These are phyloP conservation scores for Kondoa malvinella DNA, from an alignment of 768 basidiomycete species.

Conservation along the genomic window DNA sequence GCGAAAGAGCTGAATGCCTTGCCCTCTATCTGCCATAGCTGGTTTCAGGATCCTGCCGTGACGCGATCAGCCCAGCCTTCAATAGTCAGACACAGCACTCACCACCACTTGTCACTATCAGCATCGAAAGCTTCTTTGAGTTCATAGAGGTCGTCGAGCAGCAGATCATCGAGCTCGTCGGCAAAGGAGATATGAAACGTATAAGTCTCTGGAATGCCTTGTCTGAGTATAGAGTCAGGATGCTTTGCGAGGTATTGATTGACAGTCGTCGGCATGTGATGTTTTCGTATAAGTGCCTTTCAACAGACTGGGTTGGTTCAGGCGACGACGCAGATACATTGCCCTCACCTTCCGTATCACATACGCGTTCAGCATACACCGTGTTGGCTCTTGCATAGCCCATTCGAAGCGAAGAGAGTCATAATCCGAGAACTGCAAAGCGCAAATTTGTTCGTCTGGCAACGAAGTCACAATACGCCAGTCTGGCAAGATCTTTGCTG, in stretches of 20 bases:
- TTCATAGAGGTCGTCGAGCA: conserved; percentile 84
- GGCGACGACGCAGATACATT: not conserved
- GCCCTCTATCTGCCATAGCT: conserved; percentile 89
- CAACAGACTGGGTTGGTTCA: no score
- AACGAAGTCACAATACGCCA: not conserved
- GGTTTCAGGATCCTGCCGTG: conserved; percentile 96
- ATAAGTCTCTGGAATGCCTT: conserved; percentile 55
- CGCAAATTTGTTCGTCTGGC: not conserved
- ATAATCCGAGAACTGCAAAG: conserved; percentile 18
- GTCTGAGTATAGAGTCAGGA: conserved; percentile 42
- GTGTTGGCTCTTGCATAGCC: not conserved
- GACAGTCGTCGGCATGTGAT: conserved; percentile 63
- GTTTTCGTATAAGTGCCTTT: conserved; percentile 87
- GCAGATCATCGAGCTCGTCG: conserved; percentile 87
- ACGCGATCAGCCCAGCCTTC: no score
- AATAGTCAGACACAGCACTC: no score
- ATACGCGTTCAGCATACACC: conserved; percentile 10
- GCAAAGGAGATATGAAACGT: conserved; percentile 71
- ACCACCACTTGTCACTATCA: conserved; percentile 43
- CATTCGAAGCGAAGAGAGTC: conserved; percentile 14
- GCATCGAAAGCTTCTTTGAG: conserved; percentile 47
- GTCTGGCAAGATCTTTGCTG: not conserved
- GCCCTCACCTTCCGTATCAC: conserved; percentile 16
- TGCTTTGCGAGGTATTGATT: conserved; percentile 57
- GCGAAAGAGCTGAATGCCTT: conserved; percentile 81